Evolutionary conservation across 2,329 filamentous ascomycete species (phyloP), one percentile per base, ranked within the genome.

Genomic region (Periglandula ipomoeae): DNA sequence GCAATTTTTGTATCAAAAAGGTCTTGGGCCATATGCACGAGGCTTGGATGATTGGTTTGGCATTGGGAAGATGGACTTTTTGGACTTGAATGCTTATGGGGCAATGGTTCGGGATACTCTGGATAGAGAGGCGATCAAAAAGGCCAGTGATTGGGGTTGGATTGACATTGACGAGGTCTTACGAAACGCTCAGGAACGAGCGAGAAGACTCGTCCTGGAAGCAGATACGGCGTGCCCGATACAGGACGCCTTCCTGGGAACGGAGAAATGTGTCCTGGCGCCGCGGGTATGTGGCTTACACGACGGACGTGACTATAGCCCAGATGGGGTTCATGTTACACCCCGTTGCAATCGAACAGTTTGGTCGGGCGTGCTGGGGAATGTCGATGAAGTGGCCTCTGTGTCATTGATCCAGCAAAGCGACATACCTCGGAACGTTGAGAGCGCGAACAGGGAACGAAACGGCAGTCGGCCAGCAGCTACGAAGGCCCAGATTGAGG

Each of bases 41-140:
- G 35, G 46, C 3, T 52, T 65, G 11, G 13, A 53, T 3, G 24
- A 27, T 4, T 61, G 56, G 49, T 43, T 47, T 6, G 50, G 52
- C 1, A 45, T 41, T 1, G 46, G 46, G 0, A 40, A 39, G 8
- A 34, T 49, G 13, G 56, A 55, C 20, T 65, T 65, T 41, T 35
- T 64, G 9, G 47, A 49, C 5, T 30, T 65, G 11, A 30, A 51
- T 4, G 53, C 63, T 1, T 56, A 63, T 17, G 32, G 38, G 8
- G 35, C 48, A 7, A 50, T 64, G 7, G 23, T 62, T 4, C 50
- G 53, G 20, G 57, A 62, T 5, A 49, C 40, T 9, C 32, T 58
- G 22, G 58, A 61, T 22, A 42, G 34, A 11, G 45, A 48, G 5
- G 32, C 48, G 15, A 26, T 61, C 5, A 17, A 45, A 13, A 46